Conservation (phyloP, 257 asterid species). For the Jacaranda copaia region DNA sequence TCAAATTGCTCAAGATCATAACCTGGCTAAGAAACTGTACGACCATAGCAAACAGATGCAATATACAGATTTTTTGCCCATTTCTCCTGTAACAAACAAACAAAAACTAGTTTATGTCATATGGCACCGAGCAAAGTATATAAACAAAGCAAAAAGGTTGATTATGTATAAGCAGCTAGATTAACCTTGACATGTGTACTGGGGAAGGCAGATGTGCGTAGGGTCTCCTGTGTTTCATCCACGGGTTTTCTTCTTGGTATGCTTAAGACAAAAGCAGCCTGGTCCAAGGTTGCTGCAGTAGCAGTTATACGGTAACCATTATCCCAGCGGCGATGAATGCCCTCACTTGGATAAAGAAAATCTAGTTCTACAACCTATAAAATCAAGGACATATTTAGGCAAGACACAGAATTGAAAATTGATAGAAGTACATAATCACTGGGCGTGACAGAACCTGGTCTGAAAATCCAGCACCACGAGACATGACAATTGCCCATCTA, state of each 20-base stretch:
- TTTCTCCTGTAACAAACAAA: slow-evolving; percentile 53
- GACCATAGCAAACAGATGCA: slow-evolving; percentile 69
- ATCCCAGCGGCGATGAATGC: slow-evolving; percentile 86
- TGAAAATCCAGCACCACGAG: slow-evolving; percentile 78
- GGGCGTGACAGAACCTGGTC: slow-evolving; percentile 66
- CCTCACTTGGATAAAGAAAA: slow-evolving; percentile 90
- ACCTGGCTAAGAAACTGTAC: slow-evolving; percentile 66
- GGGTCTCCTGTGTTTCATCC: slow-evolving; percentile 91
- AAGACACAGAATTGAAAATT: background rate
- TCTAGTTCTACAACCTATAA: slow-evolving; percentile 84
- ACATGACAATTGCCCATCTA: slow-evolving; percentile 87
- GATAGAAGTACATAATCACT: background rate
- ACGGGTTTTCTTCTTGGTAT: slow-evolving; percentile 64
- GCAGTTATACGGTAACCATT: slow-evolving; percentile 80
- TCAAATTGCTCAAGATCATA: background rate
- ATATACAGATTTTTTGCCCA: slow-evolving; percentile 71
- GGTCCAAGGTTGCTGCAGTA: slow-evolving; percentile 80
- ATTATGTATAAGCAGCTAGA: background rate
- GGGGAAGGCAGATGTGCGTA: slow-evolving; percentile 87
- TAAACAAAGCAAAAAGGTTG: background rate
- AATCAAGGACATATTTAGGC: background rate
- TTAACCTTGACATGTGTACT: slow-evolving; percentile 74
- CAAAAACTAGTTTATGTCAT: background rate
- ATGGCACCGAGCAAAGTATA: background rate
- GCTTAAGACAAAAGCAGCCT: slow-evolving; percentile 76